Evolutionary conservation across 371 early-diverging fungal genomes (phyloP).

Genomic region (Zychaea mexicana): DNA sequence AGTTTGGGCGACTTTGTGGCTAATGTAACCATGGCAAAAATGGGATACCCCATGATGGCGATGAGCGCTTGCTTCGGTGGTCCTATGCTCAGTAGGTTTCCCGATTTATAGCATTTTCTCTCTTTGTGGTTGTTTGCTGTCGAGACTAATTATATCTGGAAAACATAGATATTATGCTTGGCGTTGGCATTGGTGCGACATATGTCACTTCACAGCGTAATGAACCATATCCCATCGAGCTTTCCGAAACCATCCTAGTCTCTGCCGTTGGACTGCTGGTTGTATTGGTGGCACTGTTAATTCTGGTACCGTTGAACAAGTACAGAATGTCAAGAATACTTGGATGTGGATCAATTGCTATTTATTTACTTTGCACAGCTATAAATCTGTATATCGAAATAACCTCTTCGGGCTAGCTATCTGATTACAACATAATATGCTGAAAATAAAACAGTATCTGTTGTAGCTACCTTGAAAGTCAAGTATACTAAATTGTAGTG

Average conservation of each 20-base stretch:
- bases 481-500: too few relatives aligned
- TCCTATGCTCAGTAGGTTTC: slow-evolving; percentile 73
- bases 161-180: slow-evolving; percentile 70
- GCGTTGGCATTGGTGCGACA: slow-evolving; percentile 72
- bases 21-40: slow-evolving; percentile 79
- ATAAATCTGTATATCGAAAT: slow-evolving; percentile 58
- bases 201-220: slow-evolving; percentile 53
- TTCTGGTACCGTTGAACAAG: slow-evolving; percentile 56
- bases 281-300: slow-evolving; percentile 43
- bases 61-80: slow-evolving; percentile 87
- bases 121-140: background rate
- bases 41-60: slow-evolving; percentile 87
- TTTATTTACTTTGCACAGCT: slow-evolving; percentile 54
- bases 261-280: slow-evolving; percentile 53
- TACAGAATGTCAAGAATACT: slow-evolving; percentile 52
- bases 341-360: slow-evolving; percentile 53
- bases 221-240: slow-evolving; percentile 45
- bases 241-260: slow-evolving; percentile 58
- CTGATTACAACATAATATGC: too few relatives aligned
- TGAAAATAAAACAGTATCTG: too few relatives aligned
- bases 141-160: background rate
- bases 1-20: slow-evolving; percentile 85
- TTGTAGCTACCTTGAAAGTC: too few relatives aligned
- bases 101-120: background rate
- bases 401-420: too few relatives aligned